Percentiles rank a stretch among this genome's conserved stretches.
These are phyloP conservation scores for Salix caprea DNA, from an alignment of 345 rosid genomes.

Conservation along the genomic window DNA sequence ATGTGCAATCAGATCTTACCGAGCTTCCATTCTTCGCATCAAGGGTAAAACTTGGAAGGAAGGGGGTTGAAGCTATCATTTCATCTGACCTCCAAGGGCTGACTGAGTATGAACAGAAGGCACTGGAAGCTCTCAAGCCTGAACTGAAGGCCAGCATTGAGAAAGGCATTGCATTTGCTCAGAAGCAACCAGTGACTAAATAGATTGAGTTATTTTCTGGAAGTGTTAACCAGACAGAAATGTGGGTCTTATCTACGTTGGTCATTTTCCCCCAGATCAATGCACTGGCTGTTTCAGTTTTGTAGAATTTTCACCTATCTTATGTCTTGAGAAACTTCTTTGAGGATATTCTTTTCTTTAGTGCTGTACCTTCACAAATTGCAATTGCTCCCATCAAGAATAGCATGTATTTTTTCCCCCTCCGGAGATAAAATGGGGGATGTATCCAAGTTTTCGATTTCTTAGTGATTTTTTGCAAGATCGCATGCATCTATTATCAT, in stretches of 20 bases:
- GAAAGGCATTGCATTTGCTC: slow-evolving; percentile 72
- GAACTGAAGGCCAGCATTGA: slow-evolving; percentile 84
- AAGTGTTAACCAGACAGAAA: background rate
- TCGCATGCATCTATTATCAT: too few relatives aligned
- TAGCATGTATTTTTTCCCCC: too few relatives aligned
- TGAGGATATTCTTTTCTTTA: too few relatives aligned
- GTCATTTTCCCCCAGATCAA: slow-evolving; percentile 2
- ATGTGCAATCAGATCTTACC: slow-evolving; percentile 63
- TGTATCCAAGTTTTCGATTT: too few relatives aligned
- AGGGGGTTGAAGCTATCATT: slow-evolving; percentile 75
- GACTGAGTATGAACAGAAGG: slow-evolving; percentile 74
- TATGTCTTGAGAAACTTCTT: too few relatives aligned
- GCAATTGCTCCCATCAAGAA: too few relatives aligned
- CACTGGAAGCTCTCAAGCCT: slow-evolving; percentile 71
- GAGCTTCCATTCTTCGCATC: slow-evolving; percentile 92
- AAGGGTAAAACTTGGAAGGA: slow-evolving; percentile 73
- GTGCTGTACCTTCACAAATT: too few relatives aligned
- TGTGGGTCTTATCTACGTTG: background rate
- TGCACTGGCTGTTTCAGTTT: slow-evolving; percentile 29
- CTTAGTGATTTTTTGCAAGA: too few relatives aligned
- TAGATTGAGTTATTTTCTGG: slow-evolving; percentile 6
- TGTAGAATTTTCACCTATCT: slow-evolving; percentile 19
- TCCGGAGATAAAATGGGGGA: too few relatives aligned
- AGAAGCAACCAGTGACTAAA: slow-evolving; percentile 56
- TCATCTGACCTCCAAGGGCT: slow-evolving; percentile 66